A percentile compares a stretch with the other conserved stretches of the same genome.
These are phyloP conservation scores for Phoenix dactylifera DNA, from an alignment of 176 grass and related monocot genomes.

Conservation along the genomic window DNA sequence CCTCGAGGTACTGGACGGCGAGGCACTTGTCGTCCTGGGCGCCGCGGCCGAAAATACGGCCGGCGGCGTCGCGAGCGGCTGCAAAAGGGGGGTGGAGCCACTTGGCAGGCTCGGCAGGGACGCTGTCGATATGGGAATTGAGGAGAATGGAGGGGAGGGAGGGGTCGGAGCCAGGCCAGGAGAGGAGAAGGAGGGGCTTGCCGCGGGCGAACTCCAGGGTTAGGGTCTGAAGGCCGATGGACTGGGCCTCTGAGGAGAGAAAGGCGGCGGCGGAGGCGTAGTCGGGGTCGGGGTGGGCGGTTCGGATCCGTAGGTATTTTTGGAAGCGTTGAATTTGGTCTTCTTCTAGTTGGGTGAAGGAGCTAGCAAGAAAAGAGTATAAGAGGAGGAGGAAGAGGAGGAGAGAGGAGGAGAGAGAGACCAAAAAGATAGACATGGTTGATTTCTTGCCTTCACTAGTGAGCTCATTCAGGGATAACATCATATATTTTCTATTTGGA, in stretches of 20 bases:
- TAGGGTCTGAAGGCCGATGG: slow-evolving; percentile 36
- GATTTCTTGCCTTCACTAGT: not conserved
- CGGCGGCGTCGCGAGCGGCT: slow-evolving; percentile 39
- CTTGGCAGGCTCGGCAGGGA: slow-evolving; percentile 52
- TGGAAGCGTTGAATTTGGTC: slow-evolving; percentile 54
- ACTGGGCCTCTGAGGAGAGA: slow-evolving; percentile 53
- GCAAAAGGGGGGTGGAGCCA: slow-evolving; percentile 61
- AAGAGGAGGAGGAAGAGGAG: slow-evolving; percentile 15
- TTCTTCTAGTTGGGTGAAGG: slow-evolving; percentile 43
- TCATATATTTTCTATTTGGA: no score
- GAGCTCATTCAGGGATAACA: no score
- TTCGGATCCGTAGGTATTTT: slow-evolving; percentile 69
- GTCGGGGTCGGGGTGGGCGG: slow-evolving; percentile 60
- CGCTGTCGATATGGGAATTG: slow-evolving; percentile 88
- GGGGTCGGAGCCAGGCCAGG: slow-evolving; percentile 57
- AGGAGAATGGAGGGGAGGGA: slow-evolving; percentile 75
- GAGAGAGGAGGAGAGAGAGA: not conserved
- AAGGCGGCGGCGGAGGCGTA: slow-evolving; percentile 57
- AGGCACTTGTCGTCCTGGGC: slow-evolving; percentile 95
- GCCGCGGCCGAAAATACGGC: slow-evolving; percentile 64
- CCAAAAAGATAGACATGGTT: slow-evolving; percentile 1
- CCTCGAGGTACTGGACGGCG: slow-evolving; percentile 88
- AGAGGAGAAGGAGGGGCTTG: slow-evolving; percentile 74
- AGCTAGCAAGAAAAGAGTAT: not conserved
- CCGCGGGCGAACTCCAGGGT: slow-evolving; percentile 45